These are phyloP conservation scores for Acer negundo DNA, from an alignment of 345 rosid species.

Conservation along the genomic window DNA sequence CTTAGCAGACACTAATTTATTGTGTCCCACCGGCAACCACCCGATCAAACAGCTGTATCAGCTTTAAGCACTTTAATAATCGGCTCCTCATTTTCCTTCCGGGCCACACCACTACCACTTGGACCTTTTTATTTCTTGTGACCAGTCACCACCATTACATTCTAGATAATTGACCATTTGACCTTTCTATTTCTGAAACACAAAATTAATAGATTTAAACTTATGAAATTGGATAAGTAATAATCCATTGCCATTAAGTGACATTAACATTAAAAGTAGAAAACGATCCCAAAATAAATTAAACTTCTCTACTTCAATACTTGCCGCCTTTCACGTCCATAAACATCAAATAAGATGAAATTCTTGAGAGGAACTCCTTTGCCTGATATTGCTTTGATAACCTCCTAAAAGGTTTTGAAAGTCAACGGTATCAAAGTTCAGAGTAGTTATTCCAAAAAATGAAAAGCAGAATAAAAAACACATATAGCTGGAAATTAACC, in stretches of 20 bases:
- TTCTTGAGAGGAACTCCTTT: slow-evolving; percentile 89
- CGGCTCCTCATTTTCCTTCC: neutral
- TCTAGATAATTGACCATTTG: neutral
- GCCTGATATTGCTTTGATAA: slow-evolving; percentile 82
- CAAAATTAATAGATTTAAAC: neutral
- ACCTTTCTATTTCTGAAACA: neutral
- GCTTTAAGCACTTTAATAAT: neutral
- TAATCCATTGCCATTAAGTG: neutral
- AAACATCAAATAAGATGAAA: slow-evolving; percentile 85
- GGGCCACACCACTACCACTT: neutral
- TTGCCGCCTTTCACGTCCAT: slow-evolving; percentile 73
- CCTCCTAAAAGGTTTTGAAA: slow-evolving; percentile 56
- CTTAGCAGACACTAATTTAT: slow-evolving; percentile 7
- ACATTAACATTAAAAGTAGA: too few species aligned
- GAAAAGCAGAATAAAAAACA: neutral
- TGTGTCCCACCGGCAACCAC: slow-evolving; percentile 17
- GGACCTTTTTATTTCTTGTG: too few species aligned
- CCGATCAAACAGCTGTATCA: neutral
- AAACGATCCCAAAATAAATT: slow-evolving; percentile 1
- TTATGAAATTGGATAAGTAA: neutral
- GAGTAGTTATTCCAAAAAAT: neutral
- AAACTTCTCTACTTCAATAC: neutral
- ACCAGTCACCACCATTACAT: neutral
- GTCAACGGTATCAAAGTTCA: neutral
- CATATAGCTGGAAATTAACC: slow-evolving; percentile 39